Evolutionary conservation across 1,284 basidiomycete genomes (phyloP).

Genomic region (Malassezia nana): DNA sequence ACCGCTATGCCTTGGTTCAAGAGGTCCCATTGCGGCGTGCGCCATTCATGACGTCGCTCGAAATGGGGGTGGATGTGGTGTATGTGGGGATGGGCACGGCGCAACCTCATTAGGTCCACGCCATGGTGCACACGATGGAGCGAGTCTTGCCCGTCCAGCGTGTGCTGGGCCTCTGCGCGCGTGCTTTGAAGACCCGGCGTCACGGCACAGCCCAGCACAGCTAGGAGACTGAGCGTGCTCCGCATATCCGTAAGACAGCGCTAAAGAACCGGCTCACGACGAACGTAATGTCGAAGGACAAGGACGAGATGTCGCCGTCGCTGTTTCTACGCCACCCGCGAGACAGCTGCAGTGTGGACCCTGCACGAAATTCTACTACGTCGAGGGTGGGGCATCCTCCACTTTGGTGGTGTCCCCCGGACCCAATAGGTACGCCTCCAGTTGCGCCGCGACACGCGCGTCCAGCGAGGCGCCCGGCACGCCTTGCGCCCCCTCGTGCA

Average conservation of each 20-base stretch:
- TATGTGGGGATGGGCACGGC: not conserved
- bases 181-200: not conserved
- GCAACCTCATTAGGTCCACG: not conserved
- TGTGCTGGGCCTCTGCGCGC: not conserved
- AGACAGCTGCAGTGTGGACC: not conserved
- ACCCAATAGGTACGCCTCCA: not conserved
- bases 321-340: not conserved
- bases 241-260: not conserved
- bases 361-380: not conserved
- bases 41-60: not conserved
- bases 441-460: not conserved
- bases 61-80: not conserved
- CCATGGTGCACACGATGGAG: not conserved
- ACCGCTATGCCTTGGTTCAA: not conserved
- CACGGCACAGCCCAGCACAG: not conserved
- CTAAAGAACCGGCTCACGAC: no score
- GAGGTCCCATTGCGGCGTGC: not conserved
- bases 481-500: not conserved
- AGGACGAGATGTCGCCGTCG: not conserved
- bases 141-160: not conserved
- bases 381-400: not conserved
- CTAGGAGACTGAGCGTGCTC: not conserved
- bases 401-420: not conserved
- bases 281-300: not conserved
- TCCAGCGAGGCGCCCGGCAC: not conserved